A percentile compares a stretch with the other conserved stretches of the same genome.
phyloP scores from a whole-genome alignment of 1,139 yeast species.

The Taphrina pruni region DNA sequence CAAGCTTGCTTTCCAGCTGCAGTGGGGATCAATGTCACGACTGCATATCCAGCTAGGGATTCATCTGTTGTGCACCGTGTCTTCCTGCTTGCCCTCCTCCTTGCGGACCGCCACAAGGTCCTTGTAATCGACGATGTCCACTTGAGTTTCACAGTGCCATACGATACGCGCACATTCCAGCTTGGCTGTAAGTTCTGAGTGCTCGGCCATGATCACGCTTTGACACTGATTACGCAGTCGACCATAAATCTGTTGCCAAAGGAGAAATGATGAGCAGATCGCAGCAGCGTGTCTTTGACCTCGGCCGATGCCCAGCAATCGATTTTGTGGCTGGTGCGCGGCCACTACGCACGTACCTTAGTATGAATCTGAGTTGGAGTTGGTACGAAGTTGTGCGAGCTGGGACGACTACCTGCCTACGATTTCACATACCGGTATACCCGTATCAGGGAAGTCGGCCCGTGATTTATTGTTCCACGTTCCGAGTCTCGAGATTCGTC shows the following conservation, averaged over 20 bases:
- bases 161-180: not conserved
- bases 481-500: no score
- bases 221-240: not conserved
- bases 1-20: not conserved
- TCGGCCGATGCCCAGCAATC: not conserved
- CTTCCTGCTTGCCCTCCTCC: not conserved
- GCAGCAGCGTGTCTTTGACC: not conserved
- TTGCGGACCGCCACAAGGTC: not conserved
- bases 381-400: no score
- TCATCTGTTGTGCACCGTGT: no score
- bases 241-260: not conserved
- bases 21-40: not conserved
- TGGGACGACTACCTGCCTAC: no score
- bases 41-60: not conserved
- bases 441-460: no score
- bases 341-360: constrained; percentile 5
- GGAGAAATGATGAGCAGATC: not conserved
- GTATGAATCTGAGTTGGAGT: not conserved
- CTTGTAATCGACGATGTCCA: not conserved
- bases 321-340: not conserved
- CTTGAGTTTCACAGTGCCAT: not conserved
- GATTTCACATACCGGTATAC: no score
- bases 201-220: not conserved
- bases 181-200: not conserved
- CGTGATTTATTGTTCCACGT: no score